Percentiles rank a stretch among this genome's conserved stretches.
Evolutionary conservation across 225 moss, liverwort and hornwort species (phyloP).

Genomic region (Bryoerythrophyllum caledonicum): DNA sequence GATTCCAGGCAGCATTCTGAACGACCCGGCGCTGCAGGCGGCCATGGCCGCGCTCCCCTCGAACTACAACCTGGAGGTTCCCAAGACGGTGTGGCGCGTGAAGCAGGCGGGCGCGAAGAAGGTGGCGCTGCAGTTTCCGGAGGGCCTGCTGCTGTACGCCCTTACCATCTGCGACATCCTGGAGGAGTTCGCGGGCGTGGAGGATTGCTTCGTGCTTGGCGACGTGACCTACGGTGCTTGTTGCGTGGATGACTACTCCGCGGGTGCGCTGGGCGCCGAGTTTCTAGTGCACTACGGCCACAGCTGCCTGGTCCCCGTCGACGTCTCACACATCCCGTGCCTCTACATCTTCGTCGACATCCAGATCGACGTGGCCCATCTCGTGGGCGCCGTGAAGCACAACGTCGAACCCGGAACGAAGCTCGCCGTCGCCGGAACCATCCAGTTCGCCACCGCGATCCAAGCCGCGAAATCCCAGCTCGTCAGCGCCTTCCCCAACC

Average conservation of each 20-base stretch:
- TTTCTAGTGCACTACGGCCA: conserved; percentile 96
- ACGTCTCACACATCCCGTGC: conserved; percentile 84
- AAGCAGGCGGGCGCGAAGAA: conserved; percentile 88
- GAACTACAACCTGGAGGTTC: conserved; percentile 92
- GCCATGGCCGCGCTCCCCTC: conserved; percentile 73
- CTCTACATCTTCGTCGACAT: conserved; percentile 98
- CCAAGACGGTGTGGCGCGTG: conserved; percentile 93
- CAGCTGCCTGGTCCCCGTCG: conserved; percentile 91
- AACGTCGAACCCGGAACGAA: conserved; percentile 63
- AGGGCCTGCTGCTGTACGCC: conserved; percentile 85
- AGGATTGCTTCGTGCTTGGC: conserved; percentile 89
- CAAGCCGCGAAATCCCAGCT: conserved; percentile 71
- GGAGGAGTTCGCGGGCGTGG: conserved; percentile 81
- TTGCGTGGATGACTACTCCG: conserved; percentile 96
- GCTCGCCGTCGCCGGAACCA: conserved; percentile 86
- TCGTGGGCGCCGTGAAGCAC: conserved; percentile 67
- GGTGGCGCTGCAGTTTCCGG: conserved; percentile 91
- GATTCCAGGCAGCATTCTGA: conserved; percentile 82
- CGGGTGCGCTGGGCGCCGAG: conserved; percentile 77
- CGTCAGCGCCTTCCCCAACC: conserved; percentile 51
- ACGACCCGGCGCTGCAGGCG: conserved; percentile 58
- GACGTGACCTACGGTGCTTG: conserved; percentile 98
- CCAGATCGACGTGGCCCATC: conserved; percentile 78
- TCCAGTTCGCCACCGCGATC: conserved; percentile 88
- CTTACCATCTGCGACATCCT: conserved; percentile 90